A percentile compares a stretch with the other conserved stretches of the same genome.
These are phyloP conservation scores for Trametes villosa DNA, from an alignment of 768 basidiomycete genomes.

Conservation along the genomic window DNA sequence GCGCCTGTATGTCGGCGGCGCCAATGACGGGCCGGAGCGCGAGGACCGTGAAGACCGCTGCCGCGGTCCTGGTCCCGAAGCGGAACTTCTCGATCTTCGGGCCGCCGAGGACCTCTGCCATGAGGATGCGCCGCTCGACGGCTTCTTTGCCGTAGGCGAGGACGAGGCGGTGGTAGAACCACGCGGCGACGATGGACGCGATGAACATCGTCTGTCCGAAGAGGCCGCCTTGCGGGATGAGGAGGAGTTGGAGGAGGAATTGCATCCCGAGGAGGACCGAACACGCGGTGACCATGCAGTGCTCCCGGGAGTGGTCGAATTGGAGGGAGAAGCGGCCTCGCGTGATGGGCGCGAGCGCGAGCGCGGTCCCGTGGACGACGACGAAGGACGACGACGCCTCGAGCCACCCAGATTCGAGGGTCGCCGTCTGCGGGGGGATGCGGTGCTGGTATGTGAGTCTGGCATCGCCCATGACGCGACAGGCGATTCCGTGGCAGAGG, in stretches of 20 bases:
- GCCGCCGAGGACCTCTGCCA: constrained; percentile 9
- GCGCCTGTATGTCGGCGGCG: constrained; percentile 4
- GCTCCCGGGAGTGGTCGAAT: background rate
- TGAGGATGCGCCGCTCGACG: constrained; percentile 10
- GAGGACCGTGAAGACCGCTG: constrained; percentile 13
- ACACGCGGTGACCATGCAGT: constrained; percentile 5
- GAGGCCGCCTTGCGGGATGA: constrained; percentile 16
- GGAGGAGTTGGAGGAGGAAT: constrained; percentile 20
- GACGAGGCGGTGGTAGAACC: constrained; percentile 14
- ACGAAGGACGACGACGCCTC: background rate
- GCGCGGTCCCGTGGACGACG: constrained; percentile 10
- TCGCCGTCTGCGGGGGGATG: constrained; percentile 1
- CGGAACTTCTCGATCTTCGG: constrained; percentile 1
- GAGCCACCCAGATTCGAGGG: constrained; percentile 7
- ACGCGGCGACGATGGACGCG: constrained; percentile 14
- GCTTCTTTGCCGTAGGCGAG: constrained; percentile 6
- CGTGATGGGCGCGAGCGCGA: constrained; percentile 8
- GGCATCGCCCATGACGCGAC: constrained; percentile 13
- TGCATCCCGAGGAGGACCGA: constrained; percentile 14
- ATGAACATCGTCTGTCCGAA: constrained; percentile 22
- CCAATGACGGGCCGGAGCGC: constrained; percentile 5
- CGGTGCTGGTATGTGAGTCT: constrained; percentile 6
- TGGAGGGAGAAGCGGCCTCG: constrained; percentile 10
- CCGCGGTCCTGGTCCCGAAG: constrained; percentile 16
- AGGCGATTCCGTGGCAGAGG: constrained; percentile 11